Base-by-base conservation (phyloP, 352 stramenopile genomes). In the Globisporangium viniferum region DNA sequence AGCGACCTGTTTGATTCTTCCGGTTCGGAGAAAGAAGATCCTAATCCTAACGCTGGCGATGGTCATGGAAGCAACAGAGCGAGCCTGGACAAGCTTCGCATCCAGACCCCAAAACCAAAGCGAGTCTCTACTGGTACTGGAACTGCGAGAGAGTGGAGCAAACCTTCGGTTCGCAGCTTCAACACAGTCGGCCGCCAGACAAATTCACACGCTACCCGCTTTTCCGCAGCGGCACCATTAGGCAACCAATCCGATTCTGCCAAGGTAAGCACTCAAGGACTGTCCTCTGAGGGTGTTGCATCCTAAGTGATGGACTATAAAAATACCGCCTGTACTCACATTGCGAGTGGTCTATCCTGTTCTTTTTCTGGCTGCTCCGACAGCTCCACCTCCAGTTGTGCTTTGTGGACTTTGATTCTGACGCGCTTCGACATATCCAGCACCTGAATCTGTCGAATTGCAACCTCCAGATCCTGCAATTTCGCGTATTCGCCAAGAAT, bases 391-490 rank as follows among this genome's bases (percentile, higher is more conserved):
- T 69, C 35, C 54, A 66, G 8, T 54, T 61, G 53, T 73, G 71
- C 39, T 79, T 84, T 63, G 73, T 76, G 18, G 67, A 77, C 49
- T 8, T 74, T n/a, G 74, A 81, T 55, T 73, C 70, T 3, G 62
- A 70, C 2, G 53, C 74, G 22, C 53, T 82, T 22, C 68, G 67
- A 33, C 44, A 61, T 3, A 69, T 84, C 58, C 46, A 33, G 2
- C 57, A 69, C 48, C 58, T 84, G 51, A 59, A 81, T 49, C 66
- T 84, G 2, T 68, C 69, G 5, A 63, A 22, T 54, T 56, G 73
- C 18, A 63, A 71, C 6, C 62, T 82, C 35, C 71, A 78, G 9
- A 70, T 68, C 15, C 66, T 65, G 1, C 65, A 81, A 14, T 39
- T 85, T 5, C 60, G 60, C 3, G 35, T 55, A 22, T 63, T 82